phyloP scores from a whole-genome alignment of 352 stramenopile genomes.

The Globisporangium iwayamae region DNA sequence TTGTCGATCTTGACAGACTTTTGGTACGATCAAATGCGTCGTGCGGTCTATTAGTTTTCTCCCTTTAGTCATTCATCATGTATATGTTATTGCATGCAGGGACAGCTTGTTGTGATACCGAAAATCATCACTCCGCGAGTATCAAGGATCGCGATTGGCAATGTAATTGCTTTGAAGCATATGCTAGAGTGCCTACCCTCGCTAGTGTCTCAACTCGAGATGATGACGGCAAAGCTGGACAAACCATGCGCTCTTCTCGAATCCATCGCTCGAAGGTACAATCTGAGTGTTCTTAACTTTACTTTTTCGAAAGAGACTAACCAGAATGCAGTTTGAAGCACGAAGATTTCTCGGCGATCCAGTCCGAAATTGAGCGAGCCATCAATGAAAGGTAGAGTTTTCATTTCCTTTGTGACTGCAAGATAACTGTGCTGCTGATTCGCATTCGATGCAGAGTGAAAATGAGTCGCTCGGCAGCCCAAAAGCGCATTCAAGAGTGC shows the following conservation, averaged over 20 bases:
- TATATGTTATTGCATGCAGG: slow-evolving; percentile 23
- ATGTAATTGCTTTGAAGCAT: slow-evolving; percentile 83
- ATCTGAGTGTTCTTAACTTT: background rate
- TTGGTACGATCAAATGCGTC: slow-evolving; percentile 32
- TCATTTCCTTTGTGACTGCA: background rate
- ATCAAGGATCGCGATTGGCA: slow-evolving; percentile 70
- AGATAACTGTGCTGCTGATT: background rate
- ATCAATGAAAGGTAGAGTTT: slow-evolving; percentile 63
- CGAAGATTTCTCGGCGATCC: slow-evolving; percentile 50
- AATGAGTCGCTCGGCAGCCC: slow-evolving; percentile 54
- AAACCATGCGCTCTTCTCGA: slow-evolving; percentile 42
- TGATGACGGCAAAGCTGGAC: slow-evolving; percentile 26
- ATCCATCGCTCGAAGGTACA: slow-evolving; percentile 63
- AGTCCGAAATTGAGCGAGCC: slow-evolving; percentile 61
- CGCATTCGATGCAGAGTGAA: slow-evolving; percentile 40
- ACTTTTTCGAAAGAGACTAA: background rate
- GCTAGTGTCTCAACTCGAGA: slow-evolving; percentile 48
- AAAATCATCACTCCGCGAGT: slow-evolving; percentile 70
- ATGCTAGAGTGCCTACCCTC: slow-evolving; percentile 64
- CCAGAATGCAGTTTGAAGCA: slow-evolving; percentile 36
- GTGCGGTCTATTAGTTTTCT: background rate
- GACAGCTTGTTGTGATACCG: slow-evolving; percentile 73
- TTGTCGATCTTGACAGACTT: slow-evolving; percentile 69
- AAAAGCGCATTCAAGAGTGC: slow-evolving; percentile 85
- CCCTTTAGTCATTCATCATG: background rate